phyloP scores from a whole-genome alignment of 495 filamentous ascomycete genomes.

The Rusavskia elegans region DNA sequence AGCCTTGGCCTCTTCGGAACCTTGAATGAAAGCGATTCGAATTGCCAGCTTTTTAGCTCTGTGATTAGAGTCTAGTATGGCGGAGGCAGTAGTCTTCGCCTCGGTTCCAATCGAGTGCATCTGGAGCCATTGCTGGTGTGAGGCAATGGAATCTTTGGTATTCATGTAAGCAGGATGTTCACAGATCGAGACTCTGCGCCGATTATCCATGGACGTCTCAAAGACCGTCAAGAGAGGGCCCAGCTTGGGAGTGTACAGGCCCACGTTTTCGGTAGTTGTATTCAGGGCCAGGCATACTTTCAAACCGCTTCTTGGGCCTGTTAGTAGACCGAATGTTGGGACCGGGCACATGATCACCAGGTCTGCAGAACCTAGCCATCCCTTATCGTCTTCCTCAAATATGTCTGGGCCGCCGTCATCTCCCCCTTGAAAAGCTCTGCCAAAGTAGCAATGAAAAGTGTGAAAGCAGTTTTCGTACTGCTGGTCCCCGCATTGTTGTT shows the following conservation, averaged over 20 bases:
- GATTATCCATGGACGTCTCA: slow-evolving; percentile 12
- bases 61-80: background rate
- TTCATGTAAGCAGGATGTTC: background rate
- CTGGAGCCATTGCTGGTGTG: background rate
- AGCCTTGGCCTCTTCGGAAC: background rate
- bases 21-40: background rate
- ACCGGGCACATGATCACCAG: slow-evolving; percentile 1
- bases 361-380: slow-evolving; percentile 4
- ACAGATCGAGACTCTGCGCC: slow-evolving; percentile 18
- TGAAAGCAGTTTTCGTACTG: background rate
- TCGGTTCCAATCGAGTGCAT: background rate
- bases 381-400: slow-evolving; percentile 1
- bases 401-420: background rate
- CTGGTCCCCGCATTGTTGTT: background rate
- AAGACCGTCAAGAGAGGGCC: slow-evolving; percentile 10
- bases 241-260: background rate
- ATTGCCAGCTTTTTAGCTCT: background rate
- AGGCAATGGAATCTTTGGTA: background rate
- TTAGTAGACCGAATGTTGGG: slow-evolving; percentile 1
- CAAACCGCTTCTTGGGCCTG: background rate
- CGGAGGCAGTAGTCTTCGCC: background rate
- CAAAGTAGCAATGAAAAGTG: slow-evolving; percentile 4
- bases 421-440: background rate
- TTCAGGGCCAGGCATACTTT: background rate
- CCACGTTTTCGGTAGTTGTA: background rate